A percentile compares a stretch with the other conserved stretches of the same genome.
Conservation (phyloP, 768 basidiomycete genomes). For the Xerocomellus dryophilus region DNA sequence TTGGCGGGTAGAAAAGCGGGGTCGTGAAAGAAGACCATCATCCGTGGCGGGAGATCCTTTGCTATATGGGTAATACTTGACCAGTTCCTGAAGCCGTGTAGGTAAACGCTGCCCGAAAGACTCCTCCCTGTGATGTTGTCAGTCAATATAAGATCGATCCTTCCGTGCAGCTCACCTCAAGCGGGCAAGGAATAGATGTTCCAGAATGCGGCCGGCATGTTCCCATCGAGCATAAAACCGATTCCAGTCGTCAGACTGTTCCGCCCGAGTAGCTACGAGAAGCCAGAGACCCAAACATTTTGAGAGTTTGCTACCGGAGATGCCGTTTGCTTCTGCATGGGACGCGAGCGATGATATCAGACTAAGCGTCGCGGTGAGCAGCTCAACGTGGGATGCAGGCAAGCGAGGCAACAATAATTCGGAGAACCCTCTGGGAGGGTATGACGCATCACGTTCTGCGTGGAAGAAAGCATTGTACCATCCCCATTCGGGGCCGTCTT, state of each 20-base stretch:
- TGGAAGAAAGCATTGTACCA: constrained; percentile 70
- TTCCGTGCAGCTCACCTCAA: constrained; percentile 50
- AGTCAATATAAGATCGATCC: neutral
- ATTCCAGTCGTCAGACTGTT: constrained; percentile 55
- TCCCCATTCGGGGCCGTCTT: constrained; percentile 46
- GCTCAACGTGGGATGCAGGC: constrained; percentile 53
- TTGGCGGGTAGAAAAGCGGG: constrained; percentile 64
- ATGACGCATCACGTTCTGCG: constrained; percentile 57
- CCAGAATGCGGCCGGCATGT: constrained; percentile 63
- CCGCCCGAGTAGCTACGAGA: constrained; percentile 46
- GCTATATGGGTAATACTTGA: constrained; percentile 64
- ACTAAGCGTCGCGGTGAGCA: constrained; percentile 56
- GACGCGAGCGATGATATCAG: constrained; percentile 69
- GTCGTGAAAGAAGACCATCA: constrained; percentile 52
- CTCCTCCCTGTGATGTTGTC: constrained; percentile 48
- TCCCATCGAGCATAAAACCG: constrained; percentile 77
- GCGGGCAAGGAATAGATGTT: constrained; percentile 71
- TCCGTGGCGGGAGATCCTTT: constrained; percentile 31
- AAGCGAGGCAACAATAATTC: constrained; percentile 57
- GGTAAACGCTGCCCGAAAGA: constrained; percentile 56
- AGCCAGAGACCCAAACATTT: constrained; percentile 76
- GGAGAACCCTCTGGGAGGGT: constrained; percentile 62
- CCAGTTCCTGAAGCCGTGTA: constrained; percentile 65
- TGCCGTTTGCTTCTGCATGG: constrained; percentile 67
- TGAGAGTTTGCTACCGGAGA: constrained; percentile 74